Conservation (phyloP, 1,139 yeast genomes). For the Pichia sp. region DNA sequence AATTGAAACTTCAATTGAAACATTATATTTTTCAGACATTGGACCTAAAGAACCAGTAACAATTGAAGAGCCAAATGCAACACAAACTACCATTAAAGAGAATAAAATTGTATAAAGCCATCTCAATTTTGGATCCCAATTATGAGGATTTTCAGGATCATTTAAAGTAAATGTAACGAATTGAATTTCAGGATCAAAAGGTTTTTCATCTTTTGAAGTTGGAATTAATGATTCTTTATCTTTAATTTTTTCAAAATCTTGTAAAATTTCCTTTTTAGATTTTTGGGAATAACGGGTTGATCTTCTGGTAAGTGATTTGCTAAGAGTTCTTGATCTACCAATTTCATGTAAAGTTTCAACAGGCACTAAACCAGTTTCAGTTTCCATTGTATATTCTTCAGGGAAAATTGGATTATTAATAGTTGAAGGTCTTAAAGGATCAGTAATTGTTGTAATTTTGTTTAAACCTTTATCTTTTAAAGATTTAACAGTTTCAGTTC, state of each 20-base stretch:
- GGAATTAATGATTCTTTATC: constrained; percentile 21
- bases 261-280: constrained; percentile 1
- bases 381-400: constrained; percentile 84
- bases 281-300: constrained; percentile 10
- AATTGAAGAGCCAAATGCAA: constrained; percentile 87
- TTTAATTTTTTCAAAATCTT: constrained; percentile 14
- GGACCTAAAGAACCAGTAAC: constrained; percentile 78
- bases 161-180: constrained; percentile 71
- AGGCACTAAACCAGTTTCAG: constrained; percentile 80
- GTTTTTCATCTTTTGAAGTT: constrained; percentile 14
- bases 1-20: constrained; percentile 71
- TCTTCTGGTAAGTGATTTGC: constrained; percentile 28
- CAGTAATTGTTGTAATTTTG: constrained; percentile 46
- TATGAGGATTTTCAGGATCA: constrained; percentile 85
- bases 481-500: constrained; percentile 68
- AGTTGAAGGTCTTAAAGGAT: constrained; percentile 52
- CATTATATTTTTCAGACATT: constrained; percentile 57
- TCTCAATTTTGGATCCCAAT: constrained; percentile 56
- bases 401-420: constrained; percentile 71
- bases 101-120: constrained; percentile 66
- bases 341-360: constrained; percentile 61
- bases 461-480: constrained; percentile 57
- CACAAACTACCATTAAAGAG: constrained; percentile 69
- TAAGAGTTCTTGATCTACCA: constrained; percentile 47
- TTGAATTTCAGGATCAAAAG: constrained; percentile 60